Conservation (phyloP, 441 rosid species). For the Adansonia madagascariensis region DNA sequence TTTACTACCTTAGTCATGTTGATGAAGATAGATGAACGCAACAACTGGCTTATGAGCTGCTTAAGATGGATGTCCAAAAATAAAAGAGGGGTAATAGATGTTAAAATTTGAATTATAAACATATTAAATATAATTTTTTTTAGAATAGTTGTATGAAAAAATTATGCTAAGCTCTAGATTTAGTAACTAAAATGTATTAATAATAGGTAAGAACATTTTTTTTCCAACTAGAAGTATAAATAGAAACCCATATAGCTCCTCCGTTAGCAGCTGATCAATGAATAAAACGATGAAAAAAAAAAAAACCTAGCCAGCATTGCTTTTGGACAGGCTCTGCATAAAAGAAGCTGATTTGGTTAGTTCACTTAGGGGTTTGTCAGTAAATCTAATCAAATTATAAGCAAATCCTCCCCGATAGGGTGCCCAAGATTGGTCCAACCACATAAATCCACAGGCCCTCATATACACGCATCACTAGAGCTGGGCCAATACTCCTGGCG, state of each 20-base stretch:
- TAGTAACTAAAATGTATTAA: too few relatives aligned
- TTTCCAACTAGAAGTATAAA: too few relatives aligned
- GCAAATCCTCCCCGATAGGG: slow-evolving; percentile 36
- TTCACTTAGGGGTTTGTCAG: slow-evolving; percentile 37
- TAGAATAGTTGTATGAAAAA: too few relatives aligned
- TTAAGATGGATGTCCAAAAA: too few relatives aligned
- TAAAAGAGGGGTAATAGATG: too few relatives aligned
- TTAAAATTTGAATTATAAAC: too few relatives aligned
- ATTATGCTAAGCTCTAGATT: too few relatives aligned
- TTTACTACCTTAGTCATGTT: too few relatives aligned
- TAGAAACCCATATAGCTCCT: not conserved
- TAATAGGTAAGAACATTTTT: too few relatives aligned
- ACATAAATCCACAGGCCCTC: slow-evolving; percentile 42
- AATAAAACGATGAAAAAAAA: not conserved
- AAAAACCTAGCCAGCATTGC: not conserved
- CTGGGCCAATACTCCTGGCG: slow-evolving; percentile 49
- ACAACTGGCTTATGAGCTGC: too few relatives aligned
- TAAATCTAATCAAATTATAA: slow-evolving; percentile 37
- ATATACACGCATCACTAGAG: slow-evolving; percentile 32
- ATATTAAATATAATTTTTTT: too few relatives aligned
- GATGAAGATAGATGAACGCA: too few relatives aligned
- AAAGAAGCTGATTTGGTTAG: slow-evolving; percentile 39
- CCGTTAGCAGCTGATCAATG: not conserved
- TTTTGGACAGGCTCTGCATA: slow-evolving; percentile 27
- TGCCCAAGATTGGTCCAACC: slow-evolving; percentile 35